Evolutionary conservation across 169 alveolate species (phyloP), one percentile per base, ranked within the genome.

Genomic region (Eimeria falciformis): DNA sequence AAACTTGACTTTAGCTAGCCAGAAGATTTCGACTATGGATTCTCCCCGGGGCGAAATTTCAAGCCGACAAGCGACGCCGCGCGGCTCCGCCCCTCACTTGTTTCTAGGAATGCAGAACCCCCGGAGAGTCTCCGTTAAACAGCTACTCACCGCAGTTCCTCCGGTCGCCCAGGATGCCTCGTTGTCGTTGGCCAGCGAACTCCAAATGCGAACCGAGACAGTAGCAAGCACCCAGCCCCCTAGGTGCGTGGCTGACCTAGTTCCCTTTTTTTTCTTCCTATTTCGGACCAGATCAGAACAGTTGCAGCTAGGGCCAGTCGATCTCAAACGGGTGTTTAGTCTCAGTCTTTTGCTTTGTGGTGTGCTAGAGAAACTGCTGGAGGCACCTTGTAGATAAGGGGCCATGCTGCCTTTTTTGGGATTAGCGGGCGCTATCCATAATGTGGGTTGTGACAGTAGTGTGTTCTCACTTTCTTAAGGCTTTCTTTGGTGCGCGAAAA

Each of bases 71-170:
- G 46, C 50, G 6, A 79, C 88, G 5, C 88, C 88, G 3, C 47
- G 88, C 7, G 71, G 88, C 37, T 79, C 88, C 71, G 23, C 53
- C 14, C 40, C 53, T 33, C 88, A 79, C 56, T 3, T 79, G 73
- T 53, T 79, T n/a, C 40, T 50, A 21, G 33, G 66, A 1, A 58
- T 40, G 5, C 27, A 68, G 25, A 79, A 62, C 88, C 88, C 88
- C 50, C 47, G 88, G 25, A 50, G 88, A 53, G 62, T 71, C 21
- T 46, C 88, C 53, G 88, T 79, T 5, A 79, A 53, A 40, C 71
- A 79, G 6, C 88, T 46, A 27, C 71, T 79, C 29, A 40, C 33
- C 40, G 46, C 88, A 5, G 53, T 71, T 1, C 73, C 27, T 21
- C 43, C 43, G n/a, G 45, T 53, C 55, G n/a, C 68, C 25, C 7